Conservation (phyloP, 176 grass and related monocot species). For the Lolium rigidum region DNA sequence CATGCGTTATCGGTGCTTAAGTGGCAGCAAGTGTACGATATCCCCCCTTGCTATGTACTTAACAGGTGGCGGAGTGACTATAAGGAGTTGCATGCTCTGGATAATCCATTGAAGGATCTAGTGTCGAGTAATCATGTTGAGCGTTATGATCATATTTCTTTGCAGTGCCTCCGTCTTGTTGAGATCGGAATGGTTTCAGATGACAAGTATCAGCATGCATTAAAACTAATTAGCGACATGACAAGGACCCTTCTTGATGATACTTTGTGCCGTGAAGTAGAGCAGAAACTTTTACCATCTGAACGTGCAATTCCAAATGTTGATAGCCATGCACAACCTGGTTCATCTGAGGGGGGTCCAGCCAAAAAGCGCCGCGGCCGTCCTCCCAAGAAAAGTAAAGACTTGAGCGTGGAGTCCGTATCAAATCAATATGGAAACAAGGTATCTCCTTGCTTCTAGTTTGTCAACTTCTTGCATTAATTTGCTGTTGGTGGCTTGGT, state of each 20-base stretch:
- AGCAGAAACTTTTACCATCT: slow-evolving; percentile 61
- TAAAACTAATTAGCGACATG: slow-evolving; percentile 60
- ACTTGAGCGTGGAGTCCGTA: slow-evolving; percentile 55
- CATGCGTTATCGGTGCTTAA: slow-evolving; percentile 71
- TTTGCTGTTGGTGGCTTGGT: neutral
- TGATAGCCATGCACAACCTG: slow-evolving; percentile 55
- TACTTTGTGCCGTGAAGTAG: slow-evolving; percentile 63
- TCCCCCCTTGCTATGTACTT: slow-evolving; percentile 65
- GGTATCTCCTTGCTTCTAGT: slow-evolving; percentile 26
- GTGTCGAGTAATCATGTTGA: slow-evolving; percentile 56
- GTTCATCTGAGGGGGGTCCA: slow-evolving; percentile 59
- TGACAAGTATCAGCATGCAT: slow-evolving; percentile 64
- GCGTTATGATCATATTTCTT: slow-evolving; percentile 68
- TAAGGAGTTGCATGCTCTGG: slow-evolving; percentile 54
- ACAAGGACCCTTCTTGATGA: slow-evolving; percentile 74
- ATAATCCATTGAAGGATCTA: slow-evolving; percentile 60
- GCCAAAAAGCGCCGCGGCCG: slow-evolving; percentile 69
- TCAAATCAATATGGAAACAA: slow-evolving; percentile 51
- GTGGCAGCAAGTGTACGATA: slow-evolving; percentile 68
- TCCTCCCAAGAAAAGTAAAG: slow-evolving; percentile 76
- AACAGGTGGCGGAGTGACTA: slow-evolving; percentile 68
- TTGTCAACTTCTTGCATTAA: neutral
- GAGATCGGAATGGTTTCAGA: slow-evolving; percentile 67
- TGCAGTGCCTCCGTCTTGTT: slow-evolving; percentile 75
- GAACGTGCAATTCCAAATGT: slow-evolving; percentile 50